Conservation (phyloP, 73 alveolate genomes). For the Stentor roeselii region DNA sequence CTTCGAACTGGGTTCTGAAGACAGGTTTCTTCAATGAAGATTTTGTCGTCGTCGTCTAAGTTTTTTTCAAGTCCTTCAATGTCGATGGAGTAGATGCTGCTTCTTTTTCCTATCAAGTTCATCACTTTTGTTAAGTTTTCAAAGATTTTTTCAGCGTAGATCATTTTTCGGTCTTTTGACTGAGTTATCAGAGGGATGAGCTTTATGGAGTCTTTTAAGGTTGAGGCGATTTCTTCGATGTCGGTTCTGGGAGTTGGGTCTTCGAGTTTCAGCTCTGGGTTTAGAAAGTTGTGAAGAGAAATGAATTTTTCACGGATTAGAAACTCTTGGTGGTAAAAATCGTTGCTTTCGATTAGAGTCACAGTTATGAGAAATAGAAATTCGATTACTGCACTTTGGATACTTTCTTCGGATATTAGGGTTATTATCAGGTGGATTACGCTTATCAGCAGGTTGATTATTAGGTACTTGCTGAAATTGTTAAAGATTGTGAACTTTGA, state of each 20-base stretch:
- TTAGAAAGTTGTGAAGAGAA: neutral
- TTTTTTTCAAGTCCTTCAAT: neutral
- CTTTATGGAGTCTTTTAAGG: neutral
- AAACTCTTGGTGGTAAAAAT: neutral
- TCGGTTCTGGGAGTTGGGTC: conserved; percentile 15
- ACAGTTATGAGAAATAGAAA: too few relatives aligned
- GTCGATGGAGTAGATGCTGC: neutral
- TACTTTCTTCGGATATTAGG: neutral
- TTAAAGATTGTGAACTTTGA: neutral
- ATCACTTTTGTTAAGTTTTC: neutral
- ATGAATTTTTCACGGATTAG: neutral
- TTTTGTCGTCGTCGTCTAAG: conserved; percentile 6
- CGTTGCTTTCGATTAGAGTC: neutral
- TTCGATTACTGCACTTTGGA: neutral
- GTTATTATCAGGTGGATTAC: too few relatives aligned
- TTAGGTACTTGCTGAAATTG: neutral
- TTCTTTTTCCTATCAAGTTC: neutral
- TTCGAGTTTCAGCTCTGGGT: conserved; percentile 8
- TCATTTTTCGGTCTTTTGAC: too few relatives aligned
- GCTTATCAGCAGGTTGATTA: neutral
- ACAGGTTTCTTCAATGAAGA: neutral
- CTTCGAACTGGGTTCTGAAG: neutral
- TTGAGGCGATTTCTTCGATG: neutral
- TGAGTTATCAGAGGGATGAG: neutral
- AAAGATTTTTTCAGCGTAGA: neutral